These are phyloP conservation scores for Fraxinus cuspidata DNA, from an alignment of 257 asterid genomes.

Conservation along the genomic window DNA sequence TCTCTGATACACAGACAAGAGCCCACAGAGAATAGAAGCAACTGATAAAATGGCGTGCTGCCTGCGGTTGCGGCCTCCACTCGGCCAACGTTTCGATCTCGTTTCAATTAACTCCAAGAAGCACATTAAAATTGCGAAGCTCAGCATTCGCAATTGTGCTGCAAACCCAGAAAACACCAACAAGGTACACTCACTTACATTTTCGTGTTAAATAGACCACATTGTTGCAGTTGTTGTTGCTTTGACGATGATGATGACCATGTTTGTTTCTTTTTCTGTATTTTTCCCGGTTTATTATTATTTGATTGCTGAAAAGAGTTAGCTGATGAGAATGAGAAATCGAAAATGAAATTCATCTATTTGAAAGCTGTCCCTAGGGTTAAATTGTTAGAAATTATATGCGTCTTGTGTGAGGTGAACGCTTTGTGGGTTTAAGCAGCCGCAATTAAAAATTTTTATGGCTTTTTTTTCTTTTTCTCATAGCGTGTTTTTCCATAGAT, in stretches of 20 bases:
- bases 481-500: not conserved
- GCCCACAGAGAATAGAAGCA: not conserved
- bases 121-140: constrained; percentile 30
- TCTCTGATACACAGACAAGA: not conserved
- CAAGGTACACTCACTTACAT: constrained; percentile 25
- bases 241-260: not conserved
- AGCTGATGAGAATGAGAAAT: not conserved
- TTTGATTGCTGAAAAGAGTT: not conserved
- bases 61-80: constrained; percentile 31
- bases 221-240: not conserved
- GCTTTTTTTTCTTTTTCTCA: not conserved
- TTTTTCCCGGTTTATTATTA: not conserved
- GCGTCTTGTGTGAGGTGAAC: not conserved
- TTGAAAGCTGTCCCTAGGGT: not conserved
- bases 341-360: not conserved
- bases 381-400: not conserved
- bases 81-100: constrained; percentile 24
- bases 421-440: not conserved
- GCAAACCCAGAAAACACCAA: constrained; percentile 37
- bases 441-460: not conserved
- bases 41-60: constrained; percentile 39
- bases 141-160: constrained; percentile 37
- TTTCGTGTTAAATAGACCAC: not conserved
- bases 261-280: not conserved
- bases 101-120: constrained; percentile 25